Percentiles rank a stretch among this genome's conserved stretches.
Evolutionary conservation across 31 red algal species (phyloP).

Genomic region (Porphyra umbilicalis): DNA sequence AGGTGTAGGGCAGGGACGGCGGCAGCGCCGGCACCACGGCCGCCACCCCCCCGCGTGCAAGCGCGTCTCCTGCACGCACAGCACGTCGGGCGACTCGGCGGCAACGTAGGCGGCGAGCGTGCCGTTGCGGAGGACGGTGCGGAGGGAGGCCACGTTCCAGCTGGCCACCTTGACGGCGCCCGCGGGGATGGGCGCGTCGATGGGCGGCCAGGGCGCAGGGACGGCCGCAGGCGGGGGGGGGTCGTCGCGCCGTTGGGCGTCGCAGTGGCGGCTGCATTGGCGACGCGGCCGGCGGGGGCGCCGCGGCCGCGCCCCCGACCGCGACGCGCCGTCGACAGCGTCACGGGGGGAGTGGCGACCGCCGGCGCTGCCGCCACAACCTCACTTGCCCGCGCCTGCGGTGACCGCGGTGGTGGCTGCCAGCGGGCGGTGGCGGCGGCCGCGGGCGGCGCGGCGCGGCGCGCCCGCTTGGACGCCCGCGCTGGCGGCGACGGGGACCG

Average conservation of each 20-base stretch:
- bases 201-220: conserved; percentile 22
- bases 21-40: background rate
- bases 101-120: conserved; percentile 23
- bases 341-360: no score
- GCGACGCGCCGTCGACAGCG: no score
- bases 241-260: conserved; percentile 16
- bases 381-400: no score
- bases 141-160: conserved; percentile 63
- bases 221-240: conserved; percentile 28
- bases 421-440: no score
- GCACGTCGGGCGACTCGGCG: conserved; percentile 35
- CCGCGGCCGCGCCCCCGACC: background rate
- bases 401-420: no score
- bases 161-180: conserved; percentile 43
- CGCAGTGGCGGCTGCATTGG: conserved; percentile 2
- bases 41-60: conserved; percentile 20
- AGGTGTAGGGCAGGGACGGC: background rate
- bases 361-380: no score
- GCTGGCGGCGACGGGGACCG: no score
- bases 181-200: conserved; percentile 12
- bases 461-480: no score
- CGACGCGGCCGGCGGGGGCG: background rate
- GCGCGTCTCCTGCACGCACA: conserved; percentile 74
- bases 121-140: conserved; percentile 22
- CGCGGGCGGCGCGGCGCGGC: no score